A percentile compares a stretch with the other conserved stretches of the same genome.
Evolutionary conservation across 2,329 filamentous ascomycete species (phyloP).

Genomic region (Penicillium glabrum): DNA sequence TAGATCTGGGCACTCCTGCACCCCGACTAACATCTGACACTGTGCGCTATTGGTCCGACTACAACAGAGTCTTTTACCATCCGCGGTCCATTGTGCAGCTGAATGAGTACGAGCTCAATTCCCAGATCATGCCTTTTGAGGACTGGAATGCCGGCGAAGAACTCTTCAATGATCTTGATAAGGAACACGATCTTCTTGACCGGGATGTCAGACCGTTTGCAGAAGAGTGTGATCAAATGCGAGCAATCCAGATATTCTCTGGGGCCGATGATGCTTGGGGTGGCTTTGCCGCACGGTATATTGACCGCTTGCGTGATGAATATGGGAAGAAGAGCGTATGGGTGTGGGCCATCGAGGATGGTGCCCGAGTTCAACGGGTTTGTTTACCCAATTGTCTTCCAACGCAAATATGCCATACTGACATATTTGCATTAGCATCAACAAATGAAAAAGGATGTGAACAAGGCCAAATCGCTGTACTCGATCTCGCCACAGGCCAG

Average conservation of each 20-base stretch:
- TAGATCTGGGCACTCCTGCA: slow-evolving; percentile 68
- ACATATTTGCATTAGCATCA: slow-evolving; percentile 50
- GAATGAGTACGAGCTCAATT: slow-evolving; percentile 82
- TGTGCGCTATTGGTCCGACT: slow-evolving; percentile 97
- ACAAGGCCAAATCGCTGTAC: slow-evolving; percentile 70
- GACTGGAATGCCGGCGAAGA: slow-evolving; percentile 72
- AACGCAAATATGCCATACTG: not conserved
- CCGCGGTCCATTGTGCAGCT: slow-evolving; percentile 84
- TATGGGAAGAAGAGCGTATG: slow-evolving; percentile 84
- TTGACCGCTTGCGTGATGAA: slow-evolving; percentile 81
- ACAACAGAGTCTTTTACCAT: slow-evolving; percentile 88
- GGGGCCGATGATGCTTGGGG: slow-evolving; percentile 78
- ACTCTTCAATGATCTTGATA: slow-evolving; percentile 70
- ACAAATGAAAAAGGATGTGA: slow-evolving; percentile 65
- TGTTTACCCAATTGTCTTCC: slow-evolving; percentile 21
- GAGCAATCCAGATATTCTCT: slow-evolving; percentile 77
- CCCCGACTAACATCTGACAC: slow-evolving; percentile 65
- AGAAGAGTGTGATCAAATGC: slow-evolving; percentile 91
- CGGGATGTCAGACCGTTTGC: slow-evolving; percentile 84
- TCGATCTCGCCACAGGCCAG: slow-evolving; percentile 70
- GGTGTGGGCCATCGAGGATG: slow-evolving; percentile 79
- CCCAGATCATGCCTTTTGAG: slow-evolving; percentile 77
- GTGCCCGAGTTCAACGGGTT: slow-evolving; percentile 56
- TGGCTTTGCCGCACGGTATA: slow-evolving; percentile 70
- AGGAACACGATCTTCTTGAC: slow-evolving; percentile 83